Evolutionary conservation across 2,329 filamentous ascomycete species (phyloP).

Genomic region (Phaeomoniella chlamydospora): DNA sequence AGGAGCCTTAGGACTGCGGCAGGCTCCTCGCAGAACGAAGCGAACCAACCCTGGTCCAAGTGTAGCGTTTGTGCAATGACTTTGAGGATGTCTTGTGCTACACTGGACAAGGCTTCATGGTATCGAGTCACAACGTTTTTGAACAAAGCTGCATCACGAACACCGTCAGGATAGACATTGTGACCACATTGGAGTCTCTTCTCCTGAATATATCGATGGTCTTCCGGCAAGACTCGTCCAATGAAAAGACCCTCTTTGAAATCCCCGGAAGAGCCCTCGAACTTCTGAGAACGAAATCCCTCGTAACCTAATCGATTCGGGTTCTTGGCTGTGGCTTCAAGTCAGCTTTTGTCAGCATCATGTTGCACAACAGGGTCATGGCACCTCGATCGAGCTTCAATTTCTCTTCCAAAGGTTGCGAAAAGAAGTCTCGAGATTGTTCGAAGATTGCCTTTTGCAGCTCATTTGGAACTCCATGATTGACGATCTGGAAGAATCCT

Average conservation of each 20-base stretch:
- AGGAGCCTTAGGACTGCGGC: constrained; percentile 14
- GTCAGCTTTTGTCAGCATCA: constrained; percentile 1
- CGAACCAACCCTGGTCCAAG: constrained; percentile 9
- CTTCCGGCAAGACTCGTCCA: constrained; percentile 9
- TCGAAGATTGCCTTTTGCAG: constrained; percentile 27
- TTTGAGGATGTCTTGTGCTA: constrained; percentile 10
- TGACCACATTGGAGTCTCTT: constrained; percentile 10
- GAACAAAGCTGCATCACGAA: constrained; percentile 4
- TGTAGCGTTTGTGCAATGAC: constrained; percentile 8
- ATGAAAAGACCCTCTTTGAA: constrained; percentile 17
- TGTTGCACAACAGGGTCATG: too few species aligned
- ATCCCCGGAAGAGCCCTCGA: constrained; percentile 12
- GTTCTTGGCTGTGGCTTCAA: constrained; percentile 2
- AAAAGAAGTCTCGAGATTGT: constrained; percentile 32
- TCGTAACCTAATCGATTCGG: constrained; percentile 13
- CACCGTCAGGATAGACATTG: constrained; percentile 7
- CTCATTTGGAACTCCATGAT: constrained; percentile 27
- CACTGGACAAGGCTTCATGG: constrained; percentile 9
- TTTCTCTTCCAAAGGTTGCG: constrained; percentile 18
- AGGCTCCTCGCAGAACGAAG: constrained; percentile 12
- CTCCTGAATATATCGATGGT: constrained; percentile 7
- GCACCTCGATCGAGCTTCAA: constrained; percentile 12
- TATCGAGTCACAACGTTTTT: constrained; percentile 4
- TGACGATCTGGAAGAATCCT: constrained; percentile 40
- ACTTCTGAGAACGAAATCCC: constrained; percentile 12